phyloP scores from a whole-genome alignment of 2,329 filamentous ascomycete genomes.

The Verticillium klebahnii region DNA sequence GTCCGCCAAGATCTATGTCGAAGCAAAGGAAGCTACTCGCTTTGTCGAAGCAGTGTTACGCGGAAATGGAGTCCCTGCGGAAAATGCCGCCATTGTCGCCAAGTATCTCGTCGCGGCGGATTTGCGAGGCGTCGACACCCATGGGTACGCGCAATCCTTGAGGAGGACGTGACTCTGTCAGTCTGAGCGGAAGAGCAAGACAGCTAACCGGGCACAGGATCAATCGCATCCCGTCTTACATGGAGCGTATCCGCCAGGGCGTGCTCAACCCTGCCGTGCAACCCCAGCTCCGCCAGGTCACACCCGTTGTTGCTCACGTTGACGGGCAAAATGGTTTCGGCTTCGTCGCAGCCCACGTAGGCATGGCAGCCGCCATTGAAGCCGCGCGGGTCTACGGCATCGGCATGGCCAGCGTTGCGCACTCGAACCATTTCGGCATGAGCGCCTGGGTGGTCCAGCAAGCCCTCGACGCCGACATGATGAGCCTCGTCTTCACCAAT shows the following conservation, averaged over 20 bases:
- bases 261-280: conserved; percentile 58
- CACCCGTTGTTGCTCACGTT: conserved; percentile 66
- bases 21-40: conserved; percentile 31
- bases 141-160: conserved; percentile 36
- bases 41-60: conserved; percentile 52
- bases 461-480: conserved; percentile 66
- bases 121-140: conserved; percentile 73
- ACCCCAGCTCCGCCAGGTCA: conserved; percentile 56
- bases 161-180: not conserved
- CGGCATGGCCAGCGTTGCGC: conserved; percentile 70
- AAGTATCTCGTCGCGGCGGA: conserved; percentile 68
- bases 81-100: conserved; percentile 60
- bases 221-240: conserved; percentile 74
- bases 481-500: conserved; percentile 68
- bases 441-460: conserved; percentile 75
- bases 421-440: conserved; percentile 83
- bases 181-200: not conserved
- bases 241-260: conserved; percentile 65
- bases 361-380: conserved; percentile 63
- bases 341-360: conserved; percentile 63
- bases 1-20: conserved; percentile 24
- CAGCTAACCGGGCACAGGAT: conserved; percentile 34
- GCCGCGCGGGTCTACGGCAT: conserved; percentile 64
- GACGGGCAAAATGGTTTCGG: conserved; percentile 70
- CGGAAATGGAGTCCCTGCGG: conserved; percentile 54